Evolutionary conservation across 176 grass and related monocot genomes (phyloP).

Genomic region (Oryza glumipatula): DNA sequence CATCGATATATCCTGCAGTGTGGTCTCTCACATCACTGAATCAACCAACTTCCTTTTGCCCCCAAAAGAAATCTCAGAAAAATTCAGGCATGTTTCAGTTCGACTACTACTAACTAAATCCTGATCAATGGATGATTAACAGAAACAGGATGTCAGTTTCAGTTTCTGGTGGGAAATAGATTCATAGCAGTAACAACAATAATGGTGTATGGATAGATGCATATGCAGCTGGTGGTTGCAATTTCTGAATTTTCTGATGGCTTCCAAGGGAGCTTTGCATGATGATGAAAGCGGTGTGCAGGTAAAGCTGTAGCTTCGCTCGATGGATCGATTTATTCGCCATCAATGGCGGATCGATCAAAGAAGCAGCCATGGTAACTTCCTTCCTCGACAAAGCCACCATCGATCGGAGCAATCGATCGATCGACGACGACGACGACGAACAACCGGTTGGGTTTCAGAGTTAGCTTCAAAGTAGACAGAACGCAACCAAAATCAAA

Average conservation of each 20-base stretch:
- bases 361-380: constrained; percentile 44
- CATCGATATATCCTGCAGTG: background rate
- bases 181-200: background rate
- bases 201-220: background rate
- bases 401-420: constrained; percentile 15
- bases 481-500: background rate
- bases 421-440: background rate
- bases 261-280: constrained; percentile 51
- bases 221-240: background rate
- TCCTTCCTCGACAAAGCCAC: constrained; percentile 17
- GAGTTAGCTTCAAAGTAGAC: background rate
- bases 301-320: background rate
- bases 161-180: background rate
- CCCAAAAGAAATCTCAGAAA: background rate
- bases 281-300: constrained; percentile 44
- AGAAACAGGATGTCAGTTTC: background rate
- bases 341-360: constrained; percentile 23
- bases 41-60: background rate
- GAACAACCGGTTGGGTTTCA: background rate
- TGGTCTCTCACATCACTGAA: background rate
- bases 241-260: constrained; percentile 19
- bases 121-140: background rate
- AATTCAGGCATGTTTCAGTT: background rate
- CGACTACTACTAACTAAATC: no score
- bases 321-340: constrained; percentile 35